phyloP scores from a whole-genome alignment of 371 early-diverging fungal species.

The Rhizopus arrhizus region DNA sequence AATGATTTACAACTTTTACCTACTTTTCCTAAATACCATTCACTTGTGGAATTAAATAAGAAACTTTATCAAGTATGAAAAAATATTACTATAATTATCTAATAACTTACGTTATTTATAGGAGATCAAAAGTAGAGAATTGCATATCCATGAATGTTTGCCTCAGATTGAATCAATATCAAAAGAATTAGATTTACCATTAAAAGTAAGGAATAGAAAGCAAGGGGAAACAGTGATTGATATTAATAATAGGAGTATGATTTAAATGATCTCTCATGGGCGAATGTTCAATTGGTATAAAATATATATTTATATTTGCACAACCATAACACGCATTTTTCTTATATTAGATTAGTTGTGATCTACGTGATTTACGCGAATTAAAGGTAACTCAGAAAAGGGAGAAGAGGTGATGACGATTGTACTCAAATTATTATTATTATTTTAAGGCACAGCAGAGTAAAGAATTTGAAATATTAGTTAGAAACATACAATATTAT shows the following conservation, averaged over 20 bases:
- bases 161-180: constrained; percentile 23
- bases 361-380: constrained; percentile 27
- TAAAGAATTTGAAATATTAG: constrained; percentile 11
- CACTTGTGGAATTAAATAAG: constrained; percentile 22
- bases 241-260: constrained; percentile 20
- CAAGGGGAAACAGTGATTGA: no score
- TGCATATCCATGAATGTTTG: constrained; percentile 27
- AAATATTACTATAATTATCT: background rate
- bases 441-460: constrained; percentile 12
- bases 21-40: constrained; percentile 26
- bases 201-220: constrained; percentile 17
- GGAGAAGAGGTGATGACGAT: background rate
- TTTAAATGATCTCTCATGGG: constrained; percentile 33
- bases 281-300: constrained; percentile 36
- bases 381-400: constrained; percentile 10
- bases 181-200: constrained; percentile 17
- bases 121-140: constrained; percentile 29
- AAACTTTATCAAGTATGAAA: constrained; percentile 27
- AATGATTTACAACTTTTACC: constrained; percentile 8
- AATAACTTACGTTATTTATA: constrained; percentile 6
- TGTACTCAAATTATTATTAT: background rate
- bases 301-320: constrained; percentile 2
- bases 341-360: constrained; percentile 31
- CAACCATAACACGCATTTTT: background rate
- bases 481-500: constrained; percentile 27